Evolutionary conservation across 352 stramenopile species (phyloP), one percentile per base, ranked within the genome.

Genomic region (Pythium myriotylum): DNA sequence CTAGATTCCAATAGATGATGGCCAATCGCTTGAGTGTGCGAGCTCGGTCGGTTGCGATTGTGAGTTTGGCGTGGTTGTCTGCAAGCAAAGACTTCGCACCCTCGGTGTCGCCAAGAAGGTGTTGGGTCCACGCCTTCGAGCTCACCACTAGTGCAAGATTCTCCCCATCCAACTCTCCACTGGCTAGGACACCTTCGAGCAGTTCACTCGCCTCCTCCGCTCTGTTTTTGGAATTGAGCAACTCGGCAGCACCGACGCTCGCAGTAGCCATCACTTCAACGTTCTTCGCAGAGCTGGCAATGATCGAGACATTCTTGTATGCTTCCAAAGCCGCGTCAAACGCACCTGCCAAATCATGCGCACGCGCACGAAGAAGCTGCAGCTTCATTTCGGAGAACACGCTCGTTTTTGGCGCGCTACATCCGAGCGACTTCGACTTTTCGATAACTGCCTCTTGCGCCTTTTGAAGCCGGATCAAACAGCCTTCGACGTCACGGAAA

Each of bases 1-100:
- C 84, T 2, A 89, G 17, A 12, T 83, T 51, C 87, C 87, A 95
- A 51, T 91, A 94, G 27, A 93, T 72, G 45, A 90, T 81, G 26
- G 80, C 87, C 8, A 94, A 61, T 7, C 85, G 80, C 68, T 92
- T 95, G 17, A 92, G 52, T 6, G 62, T 63, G 45, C 58, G 65
- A 14, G 78, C 79, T 32, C 73, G 79, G 0, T 69, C 33, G 41
- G 60, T 50, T 43, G 46, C 55, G 2, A 17, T 16, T 1, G 53
- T 17, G 32, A 91, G 66, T 9, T 68, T 75, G 23, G 62, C 41
- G 14, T 66, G 50, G 45, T 79, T 74, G 43, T 48, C 51, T 23
- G 84, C 68, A 17, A 94, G 52, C 20, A 86, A 32, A 10, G 33
- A 17, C 47, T 73, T 74, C 22, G 78, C 76, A 5, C 67, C 47